phyloP scores from a whole-genome alignment of 495 filamentous ascomycete genomes.

The Aspergillus wentii region DNA sequence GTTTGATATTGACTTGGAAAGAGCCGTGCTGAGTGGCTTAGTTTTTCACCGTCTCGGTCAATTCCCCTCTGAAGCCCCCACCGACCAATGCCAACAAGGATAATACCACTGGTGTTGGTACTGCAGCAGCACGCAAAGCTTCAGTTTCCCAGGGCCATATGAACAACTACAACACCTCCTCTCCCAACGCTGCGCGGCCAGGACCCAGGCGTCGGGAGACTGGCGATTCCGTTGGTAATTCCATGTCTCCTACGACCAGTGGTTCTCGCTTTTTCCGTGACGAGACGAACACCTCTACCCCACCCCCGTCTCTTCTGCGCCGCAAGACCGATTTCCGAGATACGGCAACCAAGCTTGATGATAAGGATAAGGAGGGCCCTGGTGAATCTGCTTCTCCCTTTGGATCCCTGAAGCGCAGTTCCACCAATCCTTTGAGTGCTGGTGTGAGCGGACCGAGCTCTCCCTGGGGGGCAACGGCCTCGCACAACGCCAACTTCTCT shows the following conservation, averaged over 20 bases:
- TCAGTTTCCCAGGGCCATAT: constrained; percentile 57
- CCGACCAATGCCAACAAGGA: constrained; percentile 69
- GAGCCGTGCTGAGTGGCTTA: constrained; percentile 28
- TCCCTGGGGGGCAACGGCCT: constrained; percentile 60
- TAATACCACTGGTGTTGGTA: constrained; percentile 47
- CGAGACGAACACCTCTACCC: constrained; percentile 53
- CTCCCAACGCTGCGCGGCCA: constrained; percentile 65
- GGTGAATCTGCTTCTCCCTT: constrained; percentile 51
- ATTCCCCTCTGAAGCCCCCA: constrained; percentile 86
- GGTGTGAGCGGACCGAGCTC: constrained; percentile 51
- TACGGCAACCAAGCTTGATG: constrained; percentile 25
- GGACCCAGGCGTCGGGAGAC: constrained; percentile 78
- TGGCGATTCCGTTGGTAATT: constrained; percentile 62
- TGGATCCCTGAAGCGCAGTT: constrained; percentile 62
- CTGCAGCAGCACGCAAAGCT: constrained; percentile 71
- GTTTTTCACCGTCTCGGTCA: constrained; percentile 81
- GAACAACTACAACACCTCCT: constrained; percentile 41
- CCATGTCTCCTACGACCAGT: constrained; percentile 51
- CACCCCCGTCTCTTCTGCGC: constrained; percentile 62
- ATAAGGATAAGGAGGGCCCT: constrained; percentile 40
- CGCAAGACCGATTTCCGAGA: constrained; percentile 71
- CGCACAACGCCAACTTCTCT: constrained; percentile 55
- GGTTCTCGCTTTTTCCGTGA: constrained; percentile 53
- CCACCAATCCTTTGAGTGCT: constrained; percentile 56
- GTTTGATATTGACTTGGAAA: constrained; percentile 6